These are phyloP conservation scores for Plicaturopsis crispa DNA, from an alignment of 768 basidiomycete genomes.

Conservation along the genomic window DNA sequence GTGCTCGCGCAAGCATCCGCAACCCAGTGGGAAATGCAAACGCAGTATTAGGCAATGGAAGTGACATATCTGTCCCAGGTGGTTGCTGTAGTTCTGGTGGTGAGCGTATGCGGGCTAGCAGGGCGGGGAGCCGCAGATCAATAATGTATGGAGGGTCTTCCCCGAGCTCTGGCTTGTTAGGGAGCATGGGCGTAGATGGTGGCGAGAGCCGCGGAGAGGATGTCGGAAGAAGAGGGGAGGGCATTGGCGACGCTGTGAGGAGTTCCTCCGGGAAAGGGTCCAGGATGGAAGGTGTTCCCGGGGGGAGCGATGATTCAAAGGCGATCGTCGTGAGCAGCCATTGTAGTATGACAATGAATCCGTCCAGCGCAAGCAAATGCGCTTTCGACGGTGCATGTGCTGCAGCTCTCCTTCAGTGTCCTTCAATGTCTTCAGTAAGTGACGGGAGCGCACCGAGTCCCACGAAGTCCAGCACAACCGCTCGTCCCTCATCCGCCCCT, in stretches of 20 bases:
- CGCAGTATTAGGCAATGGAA: slow-evolving; percentile 58
- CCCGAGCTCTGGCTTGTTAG: slow-evolving; percentile 16
- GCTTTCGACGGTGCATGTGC: slow-evolving; percentile 56
- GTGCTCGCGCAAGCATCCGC: slow-evolving; percentile 44
- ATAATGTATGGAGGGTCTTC: slow-evolving; percentile 41
- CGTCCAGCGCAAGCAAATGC: slow-evolving; percentile 60
- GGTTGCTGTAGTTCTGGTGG: slow-evolving; percentile 35
- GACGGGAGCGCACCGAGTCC: slow-evolving; percentile 56
- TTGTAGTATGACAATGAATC: slow-evolving; percentile 61
- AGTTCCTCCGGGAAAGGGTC: slow-evolving; percentile 13
- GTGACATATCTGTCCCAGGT: slow-evolving; percentile 22
- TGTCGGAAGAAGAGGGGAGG: slow-evolving; percentile 4
- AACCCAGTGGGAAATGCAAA: slow-evolving; percentile 40
- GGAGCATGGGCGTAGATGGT: slow-evolving; percentile 15
- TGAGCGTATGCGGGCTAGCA: slow-evolving; percentile 50
- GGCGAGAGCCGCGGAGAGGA: slow-evolving; percentile 8
- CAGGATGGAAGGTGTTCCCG: slow-evolving; percentile 23
- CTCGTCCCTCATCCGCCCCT: slow-evolving; percentile 47
- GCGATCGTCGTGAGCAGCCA: slow-evolving; percentile 58
- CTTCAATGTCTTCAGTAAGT: too few species aligned
- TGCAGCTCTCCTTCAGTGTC: too few species aligned
- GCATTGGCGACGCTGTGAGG: slow-evolving; percentile 15
- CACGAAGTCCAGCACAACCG: slow-evolving; percentile 70
- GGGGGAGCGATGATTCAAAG: slow-evolving; percentile 50
- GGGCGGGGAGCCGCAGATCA: slow-evolving; percentile 49